A percentile compares a stretch with the other conserved stretches of the same genome.
These are phyloP conservation scores for Umbellularia californica DNA, from an alignment of 164 flowering plant genomes.

Conservation along the genomic window DNA sequence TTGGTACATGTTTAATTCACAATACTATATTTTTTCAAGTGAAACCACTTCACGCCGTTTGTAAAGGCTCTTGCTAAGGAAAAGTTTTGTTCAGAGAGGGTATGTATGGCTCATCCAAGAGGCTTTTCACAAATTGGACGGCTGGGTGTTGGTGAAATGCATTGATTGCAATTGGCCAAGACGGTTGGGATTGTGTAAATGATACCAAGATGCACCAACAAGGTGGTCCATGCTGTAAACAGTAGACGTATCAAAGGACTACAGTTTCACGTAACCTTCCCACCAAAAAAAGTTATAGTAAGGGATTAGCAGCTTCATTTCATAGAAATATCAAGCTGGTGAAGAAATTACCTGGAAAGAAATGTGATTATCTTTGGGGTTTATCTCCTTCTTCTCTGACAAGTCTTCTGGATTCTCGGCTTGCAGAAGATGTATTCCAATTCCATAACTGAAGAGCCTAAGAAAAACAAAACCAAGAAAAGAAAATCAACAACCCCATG, in stretches of 20 bases:
- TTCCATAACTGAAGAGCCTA: slow-evolving; percentile 68
- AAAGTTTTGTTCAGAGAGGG: no score
- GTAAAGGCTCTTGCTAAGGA: no score
- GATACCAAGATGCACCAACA: neutral
- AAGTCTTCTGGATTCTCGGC: slow-evolving; percentile 50
- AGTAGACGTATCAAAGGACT: neutral
- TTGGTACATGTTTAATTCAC: no score
- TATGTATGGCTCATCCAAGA: neutral
- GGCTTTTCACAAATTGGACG: neutral
- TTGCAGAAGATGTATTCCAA: slow-evolving; percentile 73
- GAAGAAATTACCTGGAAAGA: slow-evolving; percentile 61
- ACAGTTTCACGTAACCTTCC: neutral
- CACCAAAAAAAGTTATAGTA: no score
- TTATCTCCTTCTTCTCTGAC: slow-evolving; percentile 46
- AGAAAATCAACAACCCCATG: neutral
- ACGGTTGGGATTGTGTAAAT: neutral
- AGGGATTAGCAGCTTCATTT: neutral
- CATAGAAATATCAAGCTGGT: neutral
- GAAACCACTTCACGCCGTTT: no score
- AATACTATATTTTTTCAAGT: no score
- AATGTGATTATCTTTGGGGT: slow-evolving; percentile 83
- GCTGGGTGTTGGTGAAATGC: neutral
- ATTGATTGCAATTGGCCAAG: neutral
- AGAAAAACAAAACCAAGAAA: neutral
- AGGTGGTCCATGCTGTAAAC: neutral